phyloP scores from a whole-genome alignment of 306 rosid genomes.

The Rosa rugosa region DNA sequence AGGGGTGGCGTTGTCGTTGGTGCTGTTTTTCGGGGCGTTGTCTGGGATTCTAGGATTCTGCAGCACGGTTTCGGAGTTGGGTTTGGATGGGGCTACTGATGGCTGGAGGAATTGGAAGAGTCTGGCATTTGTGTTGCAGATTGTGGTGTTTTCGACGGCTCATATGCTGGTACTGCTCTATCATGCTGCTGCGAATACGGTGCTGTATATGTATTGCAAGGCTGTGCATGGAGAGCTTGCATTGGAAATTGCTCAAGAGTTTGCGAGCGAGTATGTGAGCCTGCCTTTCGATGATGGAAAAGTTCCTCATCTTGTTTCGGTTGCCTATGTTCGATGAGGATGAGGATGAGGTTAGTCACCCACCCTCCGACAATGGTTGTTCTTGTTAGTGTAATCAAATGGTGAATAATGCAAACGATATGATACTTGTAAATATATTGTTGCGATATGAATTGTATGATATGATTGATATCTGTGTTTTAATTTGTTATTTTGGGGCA shows the following conservation, averaged over 20 bases:
- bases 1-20: slow-evolving; percentile 30
- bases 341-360: slow-evolving; percentile 22
- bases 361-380: not conserved
- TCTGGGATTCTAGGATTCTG: slow-evolving; percentile 35
- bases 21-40: slow-evolving; percentile 38
- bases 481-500: too few relatives aligned
- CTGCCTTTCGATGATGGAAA: slow-evolving; percentile 70
- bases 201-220: slow-evolving; percentile 49
- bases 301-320: slow-evolving; percentile 72
- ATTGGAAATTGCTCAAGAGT: slow-evolving; percentile 53
- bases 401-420: not conserved
- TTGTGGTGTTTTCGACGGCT: slow-evolving; percentile 47
- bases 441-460: not conserved
- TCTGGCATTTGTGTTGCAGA: slow-evolving; percentile 47
- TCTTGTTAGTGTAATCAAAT: not conserved
- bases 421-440: slow-evolving; percentile 1
- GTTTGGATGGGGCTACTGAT: slow-evolving; percentile 16
- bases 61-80: slow-evolving; percentile 20
- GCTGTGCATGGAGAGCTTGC: slow-evolving; percentile 44
- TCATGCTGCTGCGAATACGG: slow-evolving; percentile 45
- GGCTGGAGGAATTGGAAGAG: slow-evolving; percentile 57
- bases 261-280: slow-evolving; percentile 45
- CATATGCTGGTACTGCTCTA: slow-evolving; percentile 50
- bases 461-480: not conserved
- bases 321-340: slow-evolving; percentile 29